Base-by-base conservation (phyloP, 2,329 filamentous ascomycete genomes). In the Cryphonectria radicalis region DNA sequence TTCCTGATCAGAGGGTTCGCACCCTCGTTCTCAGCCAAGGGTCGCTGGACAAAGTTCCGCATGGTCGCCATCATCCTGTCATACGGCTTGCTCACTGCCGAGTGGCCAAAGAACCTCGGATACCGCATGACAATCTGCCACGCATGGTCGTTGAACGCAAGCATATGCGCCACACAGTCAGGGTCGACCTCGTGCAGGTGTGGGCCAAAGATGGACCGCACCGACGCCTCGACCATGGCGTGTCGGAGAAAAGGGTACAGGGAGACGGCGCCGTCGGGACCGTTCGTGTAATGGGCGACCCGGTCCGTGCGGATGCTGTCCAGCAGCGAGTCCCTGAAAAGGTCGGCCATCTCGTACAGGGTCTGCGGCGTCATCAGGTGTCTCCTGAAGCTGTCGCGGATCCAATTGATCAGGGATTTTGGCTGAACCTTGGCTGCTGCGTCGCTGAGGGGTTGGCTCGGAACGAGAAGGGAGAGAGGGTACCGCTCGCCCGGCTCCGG, bases 111-210 rank as follows among this genome's bases (percentile, higher is more conserved):
- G 22, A 60, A 60, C 32, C 11, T 35, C 11, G 66, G 66, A 28
- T 59, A 67, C 17, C 66, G 35, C 53, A 67, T 60, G 3, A 67
- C 53, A 7, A 67, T 11, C 53, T 60, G 53, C 66, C 66, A 67
- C 17, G 40, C 66, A 35, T 67, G 53, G 7, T 67, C 55, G 17
- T 67, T 59, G 37, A 67, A 67, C 1, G 43, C 35, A 42, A 67
- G 66, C 66, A 67, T 60, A 19, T 67, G 32, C 25, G 43, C 32
- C 8, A 62, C 66, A 43, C 43, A 37, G 22, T 60, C 53, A 13
- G 35, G 35, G 19, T 67, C 66, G 10, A 67, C 43, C n/a, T 59
- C 53, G 53, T 67, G 66, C 11, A 67, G 19, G 25, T 67, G 66
- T n/a, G 35, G 14, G 10, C 66, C 66, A 25, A 67, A 67, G 5